These are phyloP conservation scores for Fraxinus quadrangulata DNA, from an alignment of 257 asterid genomes.

Conservation along the genomic window DNA sequence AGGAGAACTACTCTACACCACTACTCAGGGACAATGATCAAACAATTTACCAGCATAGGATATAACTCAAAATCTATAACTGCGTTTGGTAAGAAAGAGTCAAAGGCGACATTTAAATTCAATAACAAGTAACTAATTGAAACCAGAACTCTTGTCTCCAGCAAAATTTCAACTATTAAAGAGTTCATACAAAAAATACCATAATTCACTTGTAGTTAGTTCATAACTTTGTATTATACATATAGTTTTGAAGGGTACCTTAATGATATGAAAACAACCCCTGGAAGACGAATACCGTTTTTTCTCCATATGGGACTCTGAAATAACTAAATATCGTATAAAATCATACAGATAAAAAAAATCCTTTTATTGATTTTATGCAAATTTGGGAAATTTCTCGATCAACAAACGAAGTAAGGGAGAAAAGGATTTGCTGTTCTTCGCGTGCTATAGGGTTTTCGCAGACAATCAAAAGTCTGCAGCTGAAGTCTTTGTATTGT, in stretches of 20 bases:
- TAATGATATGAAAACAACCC: conserved; percentile 41
- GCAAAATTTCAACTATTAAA: neutral
- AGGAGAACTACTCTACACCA: neutral
- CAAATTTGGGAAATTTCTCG: neutral
- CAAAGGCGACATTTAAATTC: neutral
- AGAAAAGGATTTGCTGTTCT: neutral
- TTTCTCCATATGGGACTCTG: conserved; percentile 37
- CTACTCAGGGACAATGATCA: neutral
- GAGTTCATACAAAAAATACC: neutral
- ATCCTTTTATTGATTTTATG: neutral
- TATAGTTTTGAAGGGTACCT: conserved; percentile 30
- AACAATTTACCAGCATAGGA: neutral
- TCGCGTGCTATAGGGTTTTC: neutral
- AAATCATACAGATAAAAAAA: neutral
- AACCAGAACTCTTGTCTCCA: neutral
- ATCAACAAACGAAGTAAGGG: neutral
- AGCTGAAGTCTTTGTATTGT: conserved; percentile 37
- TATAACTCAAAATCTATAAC: neutral
- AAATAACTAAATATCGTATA: neutral
- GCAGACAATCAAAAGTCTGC: conserved; percentile 27
- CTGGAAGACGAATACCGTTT: conserved; percentile 35
- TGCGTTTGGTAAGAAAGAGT: neutral
- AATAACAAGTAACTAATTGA: neutral
- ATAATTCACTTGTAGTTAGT: neutral
- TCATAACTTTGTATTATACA: neutral